A percentile compares a stretch with the other conserved stretches of the same genome.
These are phyloP conservation scores for Lepiota venenata DNA, from an alignment of 768 basidiomycete genomes.

Conservation along the genomic window DNA sequence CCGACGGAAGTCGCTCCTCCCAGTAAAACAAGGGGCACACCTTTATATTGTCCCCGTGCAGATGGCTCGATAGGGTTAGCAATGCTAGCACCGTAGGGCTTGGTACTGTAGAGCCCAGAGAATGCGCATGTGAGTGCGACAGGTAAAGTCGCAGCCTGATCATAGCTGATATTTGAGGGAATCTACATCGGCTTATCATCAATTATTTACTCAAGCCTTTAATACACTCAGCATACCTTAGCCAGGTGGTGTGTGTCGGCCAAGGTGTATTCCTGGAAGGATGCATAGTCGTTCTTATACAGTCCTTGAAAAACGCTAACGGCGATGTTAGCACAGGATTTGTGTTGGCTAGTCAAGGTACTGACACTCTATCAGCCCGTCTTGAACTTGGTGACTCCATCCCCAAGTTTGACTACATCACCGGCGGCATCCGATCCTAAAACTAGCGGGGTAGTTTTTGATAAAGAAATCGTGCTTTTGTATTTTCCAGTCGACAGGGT, in stretches of 20 bases:
- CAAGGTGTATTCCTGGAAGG: slow-evolving; percentile 39
- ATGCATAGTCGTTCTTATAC: slow-evolving; percentile 28
- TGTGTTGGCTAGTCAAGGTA: background rate
- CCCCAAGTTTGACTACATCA: slow-evolving; percentile 45
- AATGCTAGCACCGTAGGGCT: slow-evolving; percentile 21
- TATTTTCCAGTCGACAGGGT: slow-evolving; percentile 54
- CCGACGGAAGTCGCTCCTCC: slow-evolving; percentile 28
- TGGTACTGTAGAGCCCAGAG: slow-evolving; percentile 28
- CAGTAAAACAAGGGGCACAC: slow-evolving; percentile 26
- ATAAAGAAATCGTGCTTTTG: slow-evolving; percentile 37
- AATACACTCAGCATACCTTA: slow-evolving; percentile 24
- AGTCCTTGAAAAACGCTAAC: slow-evolving; percentile 35
- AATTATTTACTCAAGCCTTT: background rate
- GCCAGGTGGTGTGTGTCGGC: slow-evolving; percentile 30
- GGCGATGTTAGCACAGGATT: background rate
- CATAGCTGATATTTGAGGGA: slow-evolving; percentile 32
- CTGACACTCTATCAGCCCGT: slow-evolving; percentile 52
- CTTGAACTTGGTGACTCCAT: slow-evolving; percentile 42
- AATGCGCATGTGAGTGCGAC: slow-evolving; percentile 34
- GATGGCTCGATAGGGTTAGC: slow-evolving; percentile 21
- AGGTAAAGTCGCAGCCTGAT: slow-evolving; percentile 41
- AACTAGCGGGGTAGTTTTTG: slow-evolving; percentile 41
- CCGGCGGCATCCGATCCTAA: slow-evolving; percentile 47
- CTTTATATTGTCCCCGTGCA: slow-evolving; percentile 26
- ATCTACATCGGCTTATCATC: slow-evolving; percentile 23